Conservation (phyloP, 208 protist genomes). For the Trypanosoma theileri region DNA sequence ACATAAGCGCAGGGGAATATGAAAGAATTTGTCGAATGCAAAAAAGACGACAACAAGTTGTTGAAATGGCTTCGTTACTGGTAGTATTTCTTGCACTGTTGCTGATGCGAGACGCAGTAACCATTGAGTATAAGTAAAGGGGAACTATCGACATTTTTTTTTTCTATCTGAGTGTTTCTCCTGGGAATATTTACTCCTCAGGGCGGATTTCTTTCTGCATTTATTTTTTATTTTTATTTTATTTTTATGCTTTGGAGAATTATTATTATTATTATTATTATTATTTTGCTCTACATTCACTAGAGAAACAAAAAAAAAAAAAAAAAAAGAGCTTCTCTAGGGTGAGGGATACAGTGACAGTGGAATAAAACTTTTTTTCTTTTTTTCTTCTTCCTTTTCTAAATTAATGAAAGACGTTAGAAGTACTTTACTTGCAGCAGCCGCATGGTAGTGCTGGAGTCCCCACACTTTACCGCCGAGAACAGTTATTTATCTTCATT, state of each 20-base stretch:
- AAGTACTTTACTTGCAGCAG: slow-evolving; percentile 17
- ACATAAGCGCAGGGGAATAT: slow-evolving; percentile 72
- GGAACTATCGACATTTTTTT: not conserved
- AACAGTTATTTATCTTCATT: not conserved
- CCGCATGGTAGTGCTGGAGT: slow-evolving; percentile 1
- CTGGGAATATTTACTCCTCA: not conserved
- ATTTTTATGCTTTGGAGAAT: no score
- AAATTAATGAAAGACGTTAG: slow-evolving; percentile 3
- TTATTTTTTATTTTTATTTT: no score
- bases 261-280: no score
- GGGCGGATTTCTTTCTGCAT: no score
- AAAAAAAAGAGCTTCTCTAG: no score
- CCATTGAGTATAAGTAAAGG: slow-evolving; percentile 41
- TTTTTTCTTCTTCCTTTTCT: slow-evolving; percentile 18
- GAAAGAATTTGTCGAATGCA: slow-evolving; percentile 44
- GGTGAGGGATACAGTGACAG: no score
- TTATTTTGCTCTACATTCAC: no score
- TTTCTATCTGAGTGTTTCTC: slow-evolving; percentile 16
- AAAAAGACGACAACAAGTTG: slow-evolving; percentile 31
- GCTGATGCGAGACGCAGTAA: slow-evolving; percentile 35
- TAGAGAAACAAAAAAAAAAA: no score
- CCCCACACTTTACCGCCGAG: not conserved
- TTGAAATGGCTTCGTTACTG: slow-evolving; percentile 27
- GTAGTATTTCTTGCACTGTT: slow-evolving; percentile 27
- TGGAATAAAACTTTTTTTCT: slow-evolving; percentile 3